These are phyloP conservation scores for Chrysosporium keratinophilum DNA, from an alignment of 2,329 filamentous ascomycete species.

Conservation along the genomic window DNA sequence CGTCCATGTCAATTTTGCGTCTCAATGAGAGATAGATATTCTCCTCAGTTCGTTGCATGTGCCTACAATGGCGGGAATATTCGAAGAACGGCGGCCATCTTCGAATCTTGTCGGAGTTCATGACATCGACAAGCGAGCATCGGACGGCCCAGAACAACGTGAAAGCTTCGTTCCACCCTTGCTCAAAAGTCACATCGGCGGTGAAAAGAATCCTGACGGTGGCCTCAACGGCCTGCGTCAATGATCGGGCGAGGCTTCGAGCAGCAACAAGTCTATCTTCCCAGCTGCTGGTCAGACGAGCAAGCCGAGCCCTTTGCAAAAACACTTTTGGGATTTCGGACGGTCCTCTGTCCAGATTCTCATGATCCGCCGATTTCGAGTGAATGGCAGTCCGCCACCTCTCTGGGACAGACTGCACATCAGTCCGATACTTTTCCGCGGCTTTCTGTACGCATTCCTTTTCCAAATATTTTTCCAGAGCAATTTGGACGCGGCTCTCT, in stretches of 20 bases:
- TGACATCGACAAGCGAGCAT: no score
- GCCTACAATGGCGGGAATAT: no score
- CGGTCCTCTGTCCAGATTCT: neutral
- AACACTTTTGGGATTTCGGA: neutral
- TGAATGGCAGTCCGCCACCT: neutral
- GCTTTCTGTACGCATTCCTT: no score
- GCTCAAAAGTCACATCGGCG: neutral
- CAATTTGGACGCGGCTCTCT: no score
- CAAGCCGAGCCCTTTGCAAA: slow-evolving; percentile 3
- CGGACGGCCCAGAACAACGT: neutral
- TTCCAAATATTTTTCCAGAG: no score
- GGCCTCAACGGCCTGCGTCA: neutral
- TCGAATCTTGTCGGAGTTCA: no score
- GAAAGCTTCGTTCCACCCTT: slow-evolving; percentile 4
- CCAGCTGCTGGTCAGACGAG: slow-evolving; percentile 1
- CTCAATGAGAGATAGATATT: slow-evolving; percentile 8
- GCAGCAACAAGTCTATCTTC: slow-evolving; percentile 4
- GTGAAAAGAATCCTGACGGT: slow-evolving; percentile 5
- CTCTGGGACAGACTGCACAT: neutral
- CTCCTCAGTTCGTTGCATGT: neutral
- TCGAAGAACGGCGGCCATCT: no score
- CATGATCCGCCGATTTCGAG: neutral
- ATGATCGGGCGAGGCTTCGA: neutral
- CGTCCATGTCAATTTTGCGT: slow-evolving; percentile 3
- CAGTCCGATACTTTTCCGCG: no score